Evolutionary conservation across 1,284 basidiomycete genomes (phyloP).

Genomic region (Naganishia sp.): DNA sequence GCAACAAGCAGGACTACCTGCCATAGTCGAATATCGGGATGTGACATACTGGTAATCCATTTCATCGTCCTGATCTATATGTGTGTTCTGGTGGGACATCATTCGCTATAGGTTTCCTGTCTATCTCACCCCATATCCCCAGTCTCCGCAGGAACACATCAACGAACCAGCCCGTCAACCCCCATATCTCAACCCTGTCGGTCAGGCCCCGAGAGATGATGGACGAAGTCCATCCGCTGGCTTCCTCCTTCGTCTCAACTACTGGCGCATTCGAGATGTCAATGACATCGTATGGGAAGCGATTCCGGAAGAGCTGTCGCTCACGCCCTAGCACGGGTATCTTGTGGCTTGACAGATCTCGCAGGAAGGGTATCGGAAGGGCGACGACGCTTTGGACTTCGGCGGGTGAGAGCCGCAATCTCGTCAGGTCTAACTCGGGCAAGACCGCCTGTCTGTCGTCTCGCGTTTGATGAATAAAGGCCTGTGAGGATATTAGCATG

Average conservation of each 20-base stretch:
- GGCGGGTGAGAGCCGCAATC: background rate
- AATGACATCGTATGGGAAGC: conserved; percentile 16
- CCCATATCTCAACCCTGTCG: conserved; percentile 67
- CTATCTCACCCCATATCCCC: conserved; percentile 48
- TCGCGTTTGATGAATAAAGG: conserved; percentile 59
- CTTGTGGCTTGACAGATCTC: conserved; percentile 25
- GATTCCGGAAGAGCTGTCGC: conserved; percentile 7
- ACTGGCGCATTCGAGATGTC: conserved; percentile 12
- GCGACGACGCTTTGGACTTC: conserved; percentile 17
- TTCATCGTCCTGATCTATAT: background rate
- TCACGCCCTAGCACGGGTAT: conserved; percentile 10
- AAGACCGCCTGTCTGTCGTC: background rate
- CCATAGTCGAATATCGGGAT: conserved; percentile 62
- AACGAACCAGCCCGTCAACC: conserved; percentile 77
- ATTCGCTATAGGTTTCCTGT: background rate
- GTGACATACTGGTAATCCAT: conserved; percentile 40
- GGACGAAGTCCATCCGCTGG: background rate
- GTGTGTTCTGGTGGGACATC: background rate
- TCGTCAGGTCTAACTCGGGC: conserved; percentile 6
- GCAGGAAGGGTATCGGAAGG: background rate
- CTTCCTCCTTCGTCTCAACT: background rate
- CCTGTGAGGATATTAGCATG: conserved; percentile 54
- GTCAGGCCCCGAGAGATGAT: conserved; percentile 40
- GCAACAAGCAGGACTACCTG: conserved; percentile 55
- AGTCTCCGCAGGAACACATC: conserved; percentile 62